Evolutionary conservation across 495 filamentous ascomycete genomes (phyloP).

Genomic region (Talaromyces trachyspermus): DNA sequence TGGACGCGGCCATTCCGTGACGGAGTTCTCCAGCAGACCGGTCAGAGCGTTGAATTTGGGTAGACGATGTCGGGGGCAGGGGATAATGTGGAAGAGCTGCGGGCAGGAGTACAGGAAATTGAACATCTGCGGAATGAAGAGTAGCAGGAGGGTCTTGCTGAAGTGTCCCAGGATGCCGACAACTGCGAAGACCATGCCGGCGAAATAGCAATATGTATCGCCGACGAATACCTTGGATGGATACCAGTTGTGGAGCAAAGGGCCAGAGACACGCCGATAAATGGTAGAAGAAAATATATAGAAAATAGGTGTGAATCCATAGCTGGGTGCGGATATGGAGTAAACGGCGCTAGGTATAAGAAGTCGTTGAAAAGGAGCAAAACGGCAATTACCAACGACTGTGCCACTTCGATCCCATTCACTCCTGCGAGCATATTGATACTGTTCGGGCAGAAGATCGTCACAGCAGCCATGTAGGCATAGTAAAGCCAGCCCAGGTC

Average conservation of each 20-base stretch:
- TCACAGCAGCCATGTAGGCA: slow-evolving; percentile 86
- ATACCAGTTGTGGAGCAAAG: slow-evolving; percentile 92
- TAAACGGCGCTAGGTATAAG: slow-evolving; percentile 54
- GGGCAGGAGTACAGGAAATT: slow-evolving; percentile 92
- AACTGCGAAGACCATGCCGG: slow-evolving; percentile 97
- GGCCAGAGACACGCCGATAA: slow-evolving; percentile 83
- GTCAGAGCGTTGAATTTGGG: slow-evolving; percentile 80
- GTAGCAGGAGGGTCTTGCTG: slow-evolving; percentile 86
- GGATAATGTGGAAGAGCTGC: slow-evolving; percentile 81
- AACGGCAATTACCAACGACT: slow-evolving; percentile 83
- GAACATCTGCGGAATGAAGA: slow-evolving; percentile 90
- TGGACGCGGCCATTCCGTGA: slow-evolving; percentile 69
- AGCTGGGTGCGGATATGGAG: slow-evolving; percentile 80
- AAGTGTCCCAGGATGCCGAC: slow-evolving; percentile 96
- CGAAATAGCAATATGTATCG: slow-evolving; percentile 99
- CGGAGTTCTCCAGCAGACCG: slow-evolving; percentile 74
- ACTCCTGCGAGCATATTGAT: slow-evolving; percentile 99
- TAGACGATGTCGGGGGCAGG: slow-evolving; percentile 86
- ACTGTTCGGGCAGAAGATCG: slow-evolving; percentile 95
- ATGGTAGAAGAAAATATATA: slow-evolving; percentile 87
- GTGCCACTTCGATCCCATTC: slow-evolving; percentile 93
- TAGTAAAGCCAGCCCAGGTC: slow-evolving; percentile 91
- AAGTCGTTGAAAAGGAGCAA: slow-evolving; percentile 85
- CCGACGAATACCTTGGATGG: slow-evolving; percentile 92
- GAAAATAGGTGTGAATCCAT: slow-evolving; percentile 95